These are phyloP conservation scores for Xylaria sp. DNA, from an alignment of 2,329 filamentous ascomycete genomes.

Conservation along the genomic window DNA sequence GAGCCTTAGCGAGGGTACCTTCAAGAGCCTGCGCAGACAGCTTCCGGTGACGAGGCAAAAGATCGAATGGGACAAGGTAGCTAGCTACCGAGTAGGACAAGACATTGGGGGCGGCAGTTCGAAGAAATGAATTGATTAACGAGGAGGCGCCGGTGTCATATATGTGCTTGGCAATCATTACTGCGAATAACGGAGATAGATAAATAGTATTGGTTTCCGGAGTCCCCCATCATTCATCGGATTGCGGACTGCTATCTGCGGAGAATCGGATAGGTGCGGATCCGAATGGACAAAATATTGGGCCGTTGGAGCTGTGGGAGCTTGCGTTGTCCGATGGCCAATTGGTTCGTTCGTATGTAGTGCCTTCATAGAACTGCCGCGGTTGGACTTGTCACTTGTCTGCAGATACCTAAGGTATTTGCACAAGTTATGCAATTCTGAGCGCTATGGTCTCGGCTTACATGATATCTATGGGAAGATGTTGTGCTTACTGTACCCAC, in stretches of 20 bases:
- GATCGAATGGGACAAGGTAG: constrained; percentile 99
- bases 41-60: constrained; percentile 97
- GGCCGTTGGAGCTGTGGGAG: not conserved
- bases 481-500: constrained; percentile 18
- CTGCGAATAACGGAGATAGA: constrained; percentile 26
- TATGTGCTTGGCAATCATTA: constrained; percentile 24
- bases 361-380: no score
- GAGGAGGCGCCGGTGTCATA: constrained; percentile 25
- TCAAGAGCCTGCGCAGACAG: constrained; percentile 92
- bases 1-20: constrained; percentile 89
- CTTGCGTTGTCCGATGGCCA: not conserved
- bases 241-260: not conserved
- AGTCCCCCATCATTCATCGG: constrained; percentile 10
- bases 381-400: no score
- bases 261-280: constrained; percentile 23
- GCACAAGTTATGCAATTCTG: constrained; percentile 2
- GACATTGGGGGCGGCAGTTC: constrained; percentile 77
- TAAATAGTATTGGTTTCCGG: constrained; percentile 14
- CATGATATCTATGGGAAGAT: no score
- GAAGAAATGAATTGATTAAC: constrained; percentile 54
- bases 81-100: constrained; percentile 86
- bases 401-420: not conserved
- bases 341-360: no score
- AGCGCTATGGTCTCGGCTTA: not conserved
- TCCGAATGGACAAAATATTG: constrained; percentile 8